A percentile compares a stretch with the other conserved stretches of the same genome.
Evolutionary conservation across 176 grass and related monocot species (phyloP).

Genomic region (Eremochloa ophiuroides): DNA sequence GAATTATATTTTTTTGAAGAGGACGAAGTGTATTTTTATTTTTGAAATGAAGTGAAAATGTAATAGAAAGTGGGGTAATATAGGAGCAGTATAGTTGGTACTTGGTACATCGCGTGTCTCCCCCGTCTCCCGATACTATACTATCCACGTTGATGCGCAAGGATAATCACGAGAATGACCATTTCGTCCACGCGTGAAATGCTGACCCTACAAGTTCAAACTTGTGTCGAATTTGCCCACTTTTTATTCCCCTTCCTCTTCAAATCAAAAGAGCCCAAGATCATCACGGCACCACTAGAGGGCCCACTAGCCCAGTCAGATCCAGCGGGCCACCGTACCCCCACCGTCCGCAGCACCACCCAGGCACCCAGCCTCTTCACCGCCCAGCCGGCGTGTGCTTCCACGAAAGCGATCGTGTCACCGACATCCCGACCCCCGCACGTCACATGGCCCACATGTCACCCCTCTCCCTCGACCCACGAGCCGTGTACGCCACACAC

Average conservation of each 20-base stretch:
- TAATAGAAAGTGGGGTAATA: not conserved
- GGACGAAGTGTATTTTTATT: too few species aligned
- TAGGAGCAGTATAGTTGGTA: too few species aligned
- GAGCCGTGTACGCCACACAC: not conserved
- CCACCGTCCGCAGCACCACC: too few species aligned
- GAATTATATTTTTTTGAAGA: too few species aligned
- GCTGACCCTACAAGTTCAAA: not conserved
- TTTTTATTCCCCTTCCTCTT: not conserved
- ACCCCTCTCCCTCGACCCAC: not conserved
- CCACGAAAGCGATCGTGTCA: not conserved
- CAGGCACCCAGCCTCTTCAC: too few species aligned
- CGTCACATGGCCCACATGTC: not conserved
- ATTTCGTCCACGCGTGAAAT: not conserved
- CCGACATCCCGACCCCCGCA: not conserved
- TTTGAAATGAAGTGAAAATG: too few species aligned
- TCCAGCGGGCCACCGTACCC: too few species aligned
- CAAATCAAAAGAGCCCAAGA: not conserved
- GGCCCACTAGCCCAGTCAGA: slow-evolving; percentile 11
- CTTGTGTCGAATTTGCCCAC: not conserved
- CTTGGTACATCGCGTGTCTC: not conserved
- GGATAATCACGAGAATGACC: not conserved
- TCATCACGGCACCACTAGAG: not conserved
- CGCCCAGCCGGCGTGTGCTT: too few species aligned
- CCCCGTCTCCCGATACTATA: too few species aligned
- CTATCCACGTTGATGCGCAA: not conserved